Evolutionary conservation across 176 grass and related monocot genomes (phyloP), one percentile per base, ranked within the genome.

Genomic region (Rhipidocladum racemiflorum): DNA sequence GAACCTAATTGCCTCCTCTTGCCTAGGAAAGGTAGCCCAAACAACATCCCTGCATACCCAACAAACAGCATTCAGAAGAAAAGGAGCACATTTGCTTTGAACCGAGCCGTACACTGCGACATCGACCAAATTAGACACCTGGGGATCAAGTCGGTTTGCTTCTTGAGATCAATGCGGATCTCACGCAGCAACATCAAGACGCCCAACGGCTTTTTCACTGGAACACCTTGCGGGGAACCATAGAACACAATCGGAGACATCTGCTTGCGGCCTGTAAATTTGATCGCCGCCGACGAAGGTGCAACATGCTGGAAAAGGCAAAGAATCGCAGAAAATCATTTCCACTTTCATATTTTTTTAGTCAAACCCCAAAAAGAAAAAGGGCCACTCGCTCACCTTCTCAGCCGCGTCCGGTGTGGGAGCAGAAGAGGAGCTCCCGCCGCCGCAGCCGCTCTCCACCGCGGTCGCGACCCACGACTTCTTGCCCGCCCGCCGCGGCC

Each of bases 1-100:
- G 83, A 94, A 97, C 81, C 90, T 91, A 59, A 97, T 86, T 30
- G 95, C 95, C 88, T 92, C 92, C 28, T 94, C 92, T 91, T 97
- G 95, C 78, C 90, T 97, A 71, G 95, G 95, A 75, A 97, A 97
- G 67, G 95, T 97, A 65, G 90, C 84, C 95, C 95, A 97, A 8
- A 97, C 87, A 48, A 78, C 75, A 61, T 91, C 75, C 40, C 95
- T 97, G 61, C 29, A 83, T 61, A 80, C 4, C 38, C 57, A 24
- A 71, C 9, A 56, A 46, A 86, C 29, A 62, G 36, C 4, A 77
- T 40, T 70, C 66, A 79, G 71, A 84, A 81, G 2, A 75, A 77
- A 76, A 50, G 6, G 13, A 68, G 21, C 66, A 34, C 2, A 50
- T 88, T 12, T 49, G 25, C 16, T 70, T 54, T 14, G n/a, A 61